Percentiles rank a stretch among this genome's conserved stretches.
These are phyloP conservation scores for Psilocybe cyanescens DNA, from an alignment of 768 basidiomycete genomes.

Conservation along the genomic window DNA sequence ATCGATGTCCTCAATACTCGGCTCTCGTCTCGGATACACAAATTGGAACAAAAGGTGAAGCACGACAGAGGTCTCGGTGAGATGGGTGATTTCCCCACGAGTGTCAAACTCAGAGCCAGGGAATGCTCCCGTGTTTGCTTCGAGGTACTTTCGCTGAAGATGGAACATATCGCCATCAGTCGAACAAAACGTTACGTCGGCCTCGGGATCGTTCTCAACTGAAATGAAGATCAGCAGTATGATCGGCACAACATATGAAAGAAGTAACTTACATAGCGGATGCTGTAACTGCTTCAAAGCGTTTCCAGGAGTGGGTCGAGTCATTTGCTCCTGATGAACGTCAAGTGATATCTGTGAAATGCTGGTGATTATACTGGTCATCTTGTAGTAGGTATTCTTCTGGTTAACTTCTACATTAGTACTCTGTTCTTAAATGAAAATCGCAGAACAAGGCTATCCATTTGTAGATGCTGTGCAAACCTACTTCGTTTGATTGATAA, in stretches of 20 bases:
- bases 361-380: no score
- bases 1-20: slow-evolving; percentile 19
- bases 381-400: no score
- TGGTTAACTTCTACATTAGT: no score
- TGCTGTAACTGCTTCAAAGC: not conserved
- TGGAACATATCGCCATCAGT: slow-evolving; percentile 28
- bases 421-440: not conserved
- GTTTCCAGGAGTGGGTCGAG: not conserved
- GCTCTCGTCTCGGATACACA: slow-evolving; percentile 28
- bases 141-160: slow-evolving; percentile 31
- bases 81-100: slow-evolving; percentile 24
- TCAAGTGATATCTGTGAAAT: no score
- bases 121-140: slow-evolving; percentile 29
- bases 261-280: not conserved
- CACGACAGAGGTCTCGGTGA: slow-evolving; percentile 23
- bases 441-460: not conserved
- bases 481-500: no score
- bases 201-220: slow-evolving; percentile 28
- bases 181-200: slow-evolving; percentile 34
- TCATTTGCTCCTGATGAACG: not conserved
- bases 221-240: not conserved
- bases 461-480: not conserved
- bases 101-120: slow-evolving; percentile 29
- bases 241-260: not conserved
- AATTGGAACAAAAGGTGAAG: slow-evolving; percentile 33